These are phyloP conservation scores for Aspergillus ochraceus DNA, from an alignment of 2,329 filamentous ascomycete species.

Conservation along the genomic window DNA sequence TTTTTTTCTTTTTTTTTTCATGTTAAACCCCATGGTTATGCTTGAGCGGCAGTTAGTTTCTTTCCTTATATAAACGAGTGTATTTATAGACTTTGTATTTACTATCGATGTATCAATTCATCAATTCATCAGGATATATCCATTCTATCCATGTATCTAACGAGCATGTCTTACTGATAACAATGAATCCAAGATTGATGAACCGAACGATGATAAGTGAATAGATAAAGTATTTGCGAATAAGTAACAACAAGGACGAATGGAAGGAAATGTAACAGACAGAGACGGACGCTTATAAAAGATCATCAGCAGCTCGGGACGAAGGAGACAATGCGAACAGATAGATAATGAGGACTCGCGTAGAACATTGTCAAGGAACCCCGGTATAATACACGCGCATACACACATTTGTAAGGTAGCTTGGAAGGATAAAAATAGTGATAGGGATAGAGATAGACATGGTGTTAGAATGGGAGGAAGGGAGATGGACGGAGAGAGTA, in stretches of 20 bases:
- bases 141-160: too few species aligned
- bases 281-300: not conserved
- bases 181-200: not conserved
- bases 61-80: too few species aligned
- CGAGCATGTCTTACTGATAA: too few species aligned
- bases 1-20: not conserved
- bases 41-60: too few species aligned
- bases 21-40: not conserved
- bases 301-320: not conserved
- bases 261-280: not conserved
- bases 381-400: conserved; percentile 2
- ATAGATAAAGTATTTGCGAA: too few species aligned
- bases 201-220: not conserved
- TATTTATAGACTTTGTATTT: too few species aligned
- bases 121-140: too few species aligned
- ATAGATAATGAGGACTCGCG: not conserved
- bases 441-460: not conserved
- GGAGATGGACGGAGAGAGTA: conserved; percentile 3
- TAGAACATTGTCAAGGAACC: not conserved
- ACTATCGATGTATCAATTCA: too few species aligned
- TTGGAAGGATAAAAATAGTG: not conserved
- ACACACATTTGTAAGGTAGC: not conserved
- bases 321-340: too few species aligned
- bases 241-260: not conserved
- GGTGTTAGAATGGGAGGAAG: conserved; percentile 4